phyloP scores from a whole-genome alignment of 768 basidiomycete genomes.

The Crepidotus variabilis region DNA sequence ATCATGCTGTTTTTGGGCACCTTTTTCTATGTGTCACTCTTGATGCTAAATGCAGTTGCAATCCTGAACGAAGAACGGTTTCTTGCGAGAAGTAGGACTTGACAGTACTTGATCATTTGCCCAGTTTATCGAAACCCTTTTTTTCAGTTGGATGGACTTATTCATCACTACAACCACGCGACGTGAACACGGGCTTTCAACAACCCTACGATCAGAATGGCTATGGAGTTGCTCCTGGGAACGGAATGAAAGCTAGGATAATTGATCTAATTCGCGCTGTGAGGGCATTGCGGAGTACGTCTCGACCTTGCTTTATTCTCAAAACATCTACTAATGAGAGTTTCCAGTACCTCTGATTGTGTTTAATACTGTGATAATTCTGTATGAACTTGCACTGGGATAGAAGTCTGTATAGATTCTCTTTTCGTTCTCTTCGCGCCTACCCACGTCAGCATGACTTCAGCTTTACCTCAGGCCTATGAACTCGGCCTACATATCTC shows the following conservation, averaged over 20 bases:
- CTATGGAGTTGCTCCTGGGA: slow-evolving; percentile 45
- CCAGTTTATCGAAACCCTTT: slow-evolving; percentile 15
- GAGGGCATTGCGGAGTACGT: slow-evolving; percentile 94
- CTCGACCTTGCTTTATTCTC: slow-evolving; percentile 1
- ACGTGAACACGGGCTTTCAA: slow-evolving; percentile 52
- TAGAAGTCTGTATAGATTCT: slow-evolving; percentile 16
- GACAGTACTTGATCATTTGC: slow-evolving; percentile 1
- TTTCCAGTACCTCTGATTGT: slow-evolving; percentile 84
- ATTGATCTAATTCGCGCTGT: slow-evolving; percentile 94
- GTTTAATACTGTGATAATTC: slow-evolving; percentile 81
- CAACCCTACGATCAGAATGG: slow-evolving; percentile 67
- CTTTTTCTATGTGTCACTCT: slow-evolving; percentile 80
- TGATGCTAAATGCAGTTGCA: slow-evolving; percentile 92
- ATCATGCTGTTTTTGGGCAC: slow-evolving; percentile 60
- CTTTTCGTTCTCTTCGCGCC: neutral
- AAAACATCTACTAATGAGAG: slow-evolving; percentile 10
- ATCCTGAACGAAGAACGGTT: slow-evolving; percentile 96
- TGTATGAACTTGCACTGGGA: slow-evolving; percentile 78
- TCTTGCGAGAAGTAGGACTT: slow-evolving; percentile 77
- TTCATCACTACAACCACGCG: slow-evolving; percentile 59
- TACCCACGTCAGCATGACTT: no score
- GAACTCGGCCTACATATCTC: no score
- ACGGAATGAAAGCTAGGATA: slow-evolving; percentile 79
- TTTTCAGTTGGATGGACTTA: slow-evolving; percentile 81
- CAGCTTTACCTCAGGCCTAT: no score